Conservation (phyloP, 164 flowering plant species). For the Aristolochia contorta region DNA sequence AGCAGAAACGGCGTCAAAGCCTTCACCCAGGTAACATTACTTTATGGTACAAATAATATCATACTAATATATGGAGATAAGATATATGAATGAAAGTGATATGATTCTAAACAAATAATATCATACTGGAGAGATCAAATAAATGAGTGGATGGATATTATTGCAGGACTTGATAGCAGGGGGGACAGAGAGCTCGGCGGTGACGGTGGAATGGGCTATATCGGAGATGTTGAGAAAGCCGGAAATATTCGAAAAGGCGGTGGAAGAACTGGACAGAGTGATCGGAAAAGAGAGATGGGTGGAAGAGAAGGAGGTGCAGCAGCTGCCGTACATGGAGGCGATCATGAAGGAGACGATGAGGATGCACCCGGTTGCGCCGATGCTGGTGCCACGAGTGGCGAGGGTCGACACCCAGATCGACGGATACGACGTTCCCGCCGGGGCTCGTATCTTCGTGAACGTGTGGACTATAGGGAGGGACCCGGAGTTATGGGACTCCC, state of each 20-base stretch:
- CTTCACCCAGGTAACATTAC: slow-evolving; percentile 20
- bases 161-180: slow-evolving; percentile 64
- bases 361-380: slow-evolving; percentile 72
- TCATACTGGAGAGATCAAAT: no score
- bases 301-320: slow-evolving; percentile 51
- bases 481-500: slow-evolving; percentile 45
- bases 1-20: slow-evolving; percentile 24
- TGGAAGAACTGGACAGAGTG: slow-evolving; percentile 62
- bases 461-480: slow-evolving; percentile 64
- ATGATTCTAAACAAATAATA: no score
- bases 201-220: slow-evolving; percentile 77
- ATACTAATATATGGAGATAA: no score
- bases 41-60: no score
- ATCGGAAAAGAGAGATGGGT: slow-evolving; percentile 62
- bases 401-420: slow-evolving; percentile 32
- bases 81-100: no score
- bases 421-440: slow-evolving; percentile 52
- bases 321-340: slow-evolving; percentile 46
- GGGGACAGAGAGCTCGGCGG: slow-evolving; percentile 70
- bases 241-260: slow-evolving; percentile 35
- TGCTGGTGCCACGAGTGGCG: slow-evolving; percentile 42
- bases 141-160: no score
- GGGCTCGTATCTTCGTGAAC: slow-evolving; percentile 38
- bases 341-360: slow-evolving; percentile 78
- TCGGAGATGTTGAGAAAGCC: slow-evolving; percentile 59